Base-by-base conservation (phyloP, 371 early-diverging fungal genomes). In the Coemansia sp. region DNA sequence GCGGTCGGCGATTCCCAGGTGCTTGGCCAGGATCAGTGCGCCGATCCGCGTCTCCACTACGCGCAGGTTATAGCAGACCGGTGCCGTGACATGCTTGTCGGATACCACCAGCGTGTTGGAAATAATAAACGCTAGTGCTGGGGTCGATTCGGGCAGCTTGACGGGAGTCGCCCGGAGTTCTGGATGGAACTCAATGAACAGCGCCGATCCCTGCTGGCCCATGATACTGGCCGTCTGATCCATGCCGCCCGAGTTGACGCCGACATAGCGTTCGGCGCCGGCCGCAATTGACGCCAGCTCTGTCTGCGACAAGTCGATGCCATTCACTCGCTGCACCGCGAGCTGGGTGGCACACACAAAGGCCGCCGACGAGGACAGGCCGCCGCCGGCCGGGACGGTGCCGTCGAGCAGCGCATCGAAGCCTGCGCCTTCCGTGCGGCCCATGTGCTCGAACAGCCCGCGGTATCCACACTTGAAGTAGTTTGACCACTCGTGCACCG, bases 11-110 rank as follows among this genome's bases (percentile, higher is more conserved):
- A 78, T 53, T 16, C 80, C 81, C 30, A 91, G 79, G 4, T 76
- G 67, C 43, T 78, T 69, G 57, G 89, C 85, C 50, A 92, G 79
- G 56, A 89, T 80, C 30, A 85, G 78, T n/a, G 91, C 88, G 16
- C 87, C 92, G 35, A 93, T 81, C 45, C 90, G 87, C 12, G 92
- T 92, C 77, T 97, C 97, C n/a, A 94, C 93, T 0, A 96, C 97
- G 43, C 97, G 89, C 20, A 95, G 81, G 76, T 97, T 97, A 75
- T 96, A 97, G 77, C 91, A 84, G 11, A 83, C 84, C 12, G 94
- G 94, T 8, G 91, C 95, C 12, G 94, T 91, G 11, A 88, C 88
- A 53, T 87, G 86, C 80, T 97, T 97, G 69, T 97, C 92, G 16
- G 93, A 85, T 1, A 84, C 85, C 4, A 95, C 93, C 49, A 93